Conservation (phyloP, 306 rosid genomes). For the Benincasa hispida region DNA sequence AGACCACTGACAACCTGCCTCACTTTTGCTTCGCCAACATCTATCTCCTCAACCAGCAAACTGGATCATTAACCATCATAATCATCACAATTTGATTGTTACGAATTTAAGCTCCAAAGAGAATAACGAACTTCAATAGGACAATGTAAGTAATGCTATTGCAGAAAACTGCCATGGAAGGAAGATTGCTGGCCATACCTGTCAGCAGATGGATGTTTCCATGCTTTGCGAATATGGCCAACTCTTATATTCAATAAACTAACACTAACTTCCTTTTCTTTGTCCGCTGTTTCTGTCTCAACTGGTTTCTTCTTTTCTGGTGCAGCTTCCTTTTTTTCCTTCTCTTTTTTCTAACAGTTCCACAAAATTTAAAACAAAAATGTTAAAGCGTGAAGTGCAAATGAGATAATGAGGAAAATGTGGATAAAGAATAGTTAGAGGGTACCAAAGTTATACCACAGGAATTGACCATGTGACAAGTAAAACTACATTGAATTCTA, state of each 20-base stretch:
- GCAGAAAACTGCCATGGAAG: background rate
- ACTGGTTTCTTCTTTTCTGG: slow-evolving; percentile 46
- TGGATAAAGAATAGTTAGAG: background rate
- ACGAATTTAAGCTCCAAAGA: background rate
- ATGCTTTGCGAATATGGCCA: slow-evolving; percentile 76
- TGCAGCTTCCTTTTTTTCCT: slow-evolving; percentile 32
- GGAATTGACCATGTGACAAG: background rate
- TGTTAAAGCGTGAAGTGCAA: background rate
- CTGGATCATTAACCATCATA: slow-evolving; percentile 28
- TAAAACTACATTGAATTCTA: background rate
- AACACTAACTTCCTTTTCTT: slow-evolving; percentile 73
- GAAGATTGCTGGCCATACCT: slow-evolving; percentile 35
- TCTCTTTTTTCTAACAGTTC: slow-evolving; percentile 33
- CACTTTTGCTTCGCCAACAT: slow-evolving; percentile 71
- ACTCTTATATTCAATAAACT: slow-evolving; percentile 87
- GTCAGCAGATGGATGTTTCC: slow-evolving; percentile 99
- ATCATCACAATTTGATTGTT: background rate
- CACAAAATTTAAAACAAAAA: slow-evolving; percentile 10
- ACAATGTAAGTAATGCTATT: background rate
- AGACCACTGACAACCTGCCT: slow-evolving; percentile 95
- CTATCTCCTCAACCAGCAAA: slow-evolving; percentile 93
- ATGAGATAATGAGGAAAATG: background rate
- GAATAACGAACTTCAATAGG: background rate
- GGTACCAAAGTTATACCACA: background rate
- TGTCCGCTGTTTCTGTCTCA: slow-evolving; percentile 33